Conservation (phyloP, 768 basidiomycete species). For the Lactarius vividus region DNA sequence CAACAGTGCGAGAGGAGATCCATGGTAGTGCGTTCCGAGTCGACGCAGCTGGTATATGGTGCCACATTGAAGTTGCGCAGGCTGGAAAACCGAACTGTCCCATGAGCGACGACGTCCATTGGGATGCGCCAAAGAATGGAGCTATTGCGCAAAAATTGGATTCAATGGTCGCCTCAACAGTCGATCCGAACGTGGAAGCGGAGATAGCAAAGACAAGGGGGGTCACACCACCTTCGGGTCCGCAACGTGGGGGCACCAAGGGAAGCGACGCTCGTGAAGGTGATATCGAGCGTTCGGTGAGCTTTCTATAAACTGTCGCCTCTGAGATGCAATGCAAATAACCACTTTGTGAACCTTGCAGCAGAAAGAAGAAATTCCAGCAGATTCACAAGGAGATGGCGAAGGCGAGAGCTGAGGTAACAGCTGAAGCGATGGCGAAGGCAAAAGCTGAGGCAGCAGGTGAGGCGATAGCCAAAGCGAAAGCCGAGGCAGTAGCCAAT, state of each 20-base stretch:
- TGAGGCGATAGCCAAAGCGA: too few relatives aligned
- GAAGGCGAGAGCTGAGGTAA: too few relatives aligned
- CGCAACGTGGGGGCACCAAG: neutral
- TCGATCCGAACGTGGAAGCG: neutral
- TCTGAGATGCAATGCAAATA: neutral
- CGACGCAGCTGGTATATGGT: neutral
- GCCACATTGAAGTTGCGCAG: neutral
- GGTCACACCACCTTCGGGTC: neutral
- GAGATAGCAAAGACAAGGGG: neutral
- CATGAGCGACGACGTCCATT: neutral
- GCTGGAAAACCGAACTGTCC: neutral
- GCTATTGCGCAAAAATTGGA: neutral
- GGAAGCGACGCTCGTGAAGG: neutral
- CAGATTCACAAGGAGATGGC: too few relatives aligned
- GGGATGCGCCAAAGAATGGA: neutral
- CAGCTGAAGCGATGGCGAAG: too few relatives aligned
- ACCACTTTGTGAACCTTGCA: neutral
- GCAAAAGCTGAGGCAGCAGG: too few relatives aligned
- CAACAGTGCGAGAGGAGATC: constrained; percentile 10
- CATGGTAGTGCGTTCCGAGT: neutral
- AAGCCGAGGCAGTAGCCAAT: too few relatives aligned
- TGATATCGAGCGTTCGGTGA: neutral
- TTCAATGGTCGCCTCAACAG: neutral
- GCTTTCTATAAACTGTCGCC: neutral
- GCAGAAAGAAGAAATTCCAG: neutral